Evolutionary conservation across 495 filamentous ascomycete species (phyloP).

Genomic region (Podospora anserina): DNA sequence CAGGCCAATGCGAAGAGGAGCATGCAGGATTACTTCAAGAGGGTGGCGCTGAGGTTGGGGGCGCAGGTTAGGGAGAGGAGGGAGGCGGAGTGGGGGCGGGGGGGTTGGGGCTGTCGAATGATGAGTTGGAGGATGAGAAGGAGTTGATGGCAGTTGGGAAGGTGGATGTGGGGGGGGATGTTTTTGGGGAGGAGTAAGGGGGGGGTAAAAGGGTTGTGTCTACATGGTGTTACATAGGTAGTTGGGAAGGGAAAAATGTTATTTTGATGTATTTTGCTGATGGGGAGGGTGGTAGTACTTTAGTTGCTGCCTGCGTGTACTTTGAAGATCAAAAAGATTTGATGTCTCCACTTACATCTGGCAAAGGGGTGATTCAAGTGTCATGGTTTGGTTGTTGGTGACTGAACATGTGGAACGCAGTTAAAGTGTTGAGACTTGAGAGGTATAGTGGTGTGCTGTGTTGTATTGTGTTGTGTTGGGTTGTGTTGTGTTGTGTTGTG

Average conservation of each 20-base stretch:
- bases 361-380: too few species aligned
- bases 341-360: too few species aligned
- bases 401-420: too few species aligned
- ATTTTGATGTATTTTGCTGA: background rate
- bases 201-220: conserved; percentile 11
- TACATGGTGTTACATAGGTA: background rate
- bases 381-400: too few species aligned
- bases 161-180: conserved; percentile 72
- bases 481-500: too few species aligned
- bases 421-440: too few species aligned
- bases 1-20: conserved; percentile 71
- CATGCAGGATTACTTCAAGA: conserved; percentile 97
- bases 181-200: conserved; percentile 46
- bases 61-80: conserved; percentile 79
- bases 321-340: too few species aligned
- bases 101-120: conserved; percentile 76
- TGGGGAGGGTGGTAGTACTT: too few species aligned
- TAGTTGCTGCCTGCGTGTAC: too few species aligned
- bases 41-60: conserved; percentile 77
- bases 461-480: too few species aligned
- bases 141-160: conserved; percentile 95
- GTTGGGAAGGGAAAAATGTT: background rate
- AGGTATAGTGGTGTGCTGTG: too few species aligned
- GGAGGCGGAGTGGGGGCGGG: conserved; percentile 86
- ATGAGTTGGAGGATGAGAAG: conserved; percentile 89